Evolutionary conservation across 129 eudicot genomes (phyloP).

Genomic region (sunflower (Helianthus annuus)): HanXRQr2.0-SUNRISE NC_035448.2:120603545-120604044

Average conservation of each 20-base stretch:
- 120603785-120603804: background rate
- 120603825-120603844: constrained; percentile 83
- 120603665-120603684: constrained; percentile 97
- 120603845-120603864: constrained; percentile 81
- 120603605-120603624: constrained; percentile 96
- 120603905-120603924: constrained; percentile 90
- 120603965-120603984: constrained; percentile 3
- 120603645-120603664: constrained; percentile 82
- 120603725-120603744: constrained; percentile 98
- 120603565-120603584: constrained; percentile 97
- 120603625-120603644: constrained; percentile 98
- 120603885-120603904: constrained; percentile 75
- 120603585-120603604: constrained; percentile 99
- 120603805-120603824: constrained; percentile 21
- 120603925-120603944: constrained; percentile 75
- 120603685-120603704: constrained; percentile 99
- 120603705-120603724: constrained; percentile 99
- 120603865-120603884: constrained; percentile 87
- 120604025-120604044: background rate
- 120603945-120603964: constrained; percentile 91
- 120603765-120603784: constrained; percentile 2
- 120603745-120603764: constrained; percentile 29
- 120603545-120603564: constrained; percentile 97
- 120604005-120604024: background rate
- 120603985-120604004: background rate